Evolutionary conservation across 257 asterid species (phyloP), one percentile per base, ranked within the genome.

Genomic region (Plantago major): DNA sequence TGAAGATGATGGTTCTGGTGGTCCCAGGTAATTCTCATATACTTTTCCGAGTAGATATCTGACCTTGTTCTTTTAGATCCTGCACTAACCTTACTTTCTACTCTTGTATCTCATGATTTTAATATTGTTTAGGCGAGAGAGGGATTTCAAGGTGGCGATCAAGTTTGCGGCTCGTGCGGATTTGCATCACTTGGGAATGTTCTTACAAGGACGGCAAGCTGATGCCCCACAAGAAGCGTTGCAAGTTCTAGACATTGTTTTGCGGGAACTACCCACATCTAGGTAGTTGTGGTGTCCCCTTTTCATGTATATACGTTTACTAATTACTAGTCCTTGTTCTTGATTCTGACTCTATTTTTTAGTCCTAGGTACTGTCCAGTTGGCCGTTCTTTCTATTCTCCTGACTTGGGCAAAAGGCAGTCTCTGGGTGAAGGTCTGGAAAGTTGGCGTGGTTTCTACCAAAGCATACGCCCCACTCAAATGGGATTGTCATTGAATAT

Each of bases 361-460:
- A 52, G 43, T 62, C 71, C 22, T 54, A 80, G 78, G 69, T 71
- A 76, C 57, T 69, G 72, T 19, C 74, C 82, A 18, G 80, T 73
- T 47, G 80, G 79, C 42, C 67, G 79, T 43, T 73, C 74, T 18
- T 79, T 79, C 71, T 79, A 76, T 71, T 76, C 85, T 0, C 82
- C 82, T 57, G 46, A 65, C 53, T 66, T 79, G 12, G 79, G 76
- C 43, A 77, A 61, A 73, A 77, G 77, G 12, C 79, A 73, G 51
- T 50, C 79, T 52, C 60, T 77, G 18, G 82, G 82, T 60, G 76
- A 73, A 37, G 82, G 82, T 17, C 70, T 76, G 11, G 76, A 79
- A 62, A 73, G 82, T 60, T 79, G 85, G 85, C 74, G 80, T 17
- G 85, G 85, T 50, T 79, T 79, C 71, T 79, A 79, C 63, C 85